A percentile compares a stretch with the other conserved stretches of the same genome.
These are phyloP conservation scores for Schizochytrium sp. DNA, from an alignment of 108 stramenopile genomes.

Conservation along the genomic window DNA sequence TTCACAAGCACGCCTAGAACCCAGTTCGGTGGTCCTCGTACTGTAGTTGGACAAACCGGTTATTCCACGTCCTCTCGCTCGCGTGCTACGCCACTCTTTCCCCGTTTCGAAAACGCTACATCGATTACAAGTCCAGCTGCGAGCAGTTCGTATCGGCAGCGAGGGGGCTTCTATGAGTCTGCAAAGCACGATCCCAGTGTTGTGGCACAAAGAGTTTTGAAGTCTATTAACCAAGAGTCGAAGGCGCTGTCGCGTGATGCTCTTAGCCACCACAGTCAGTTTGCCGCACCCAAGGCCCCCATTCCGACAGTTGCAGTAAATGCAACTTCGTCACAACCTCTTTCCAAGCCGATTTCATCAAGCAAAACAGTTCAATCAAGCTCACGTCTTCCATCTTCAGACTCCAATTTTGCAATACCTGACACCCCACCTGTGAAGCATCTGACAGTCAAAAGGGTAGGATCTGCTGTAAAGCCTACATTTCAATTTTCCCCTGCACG, in stretches of 20 bases:
- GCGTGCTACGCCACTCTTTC: neutral
- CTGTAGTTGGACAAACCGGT: neutral
- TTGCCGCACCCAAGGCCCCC: too few relatives aligned
- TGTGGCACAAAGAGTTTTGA: neutral
- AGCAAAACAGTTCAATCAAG: neutral
- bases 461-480: neutral
- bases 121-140: neutral
- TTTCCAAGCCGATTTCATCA: neutral
- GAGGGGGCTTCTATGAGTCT: neutral
- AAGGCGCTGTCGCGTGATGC: neutral
- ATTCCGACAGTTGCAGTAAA: neutral
- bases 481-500: constrained; percentile 15
- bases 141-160: neutral
- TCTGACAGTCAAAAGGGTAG: neutral
- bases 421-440: constrained; percentile 26
- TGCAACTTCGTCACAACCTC: neutral
- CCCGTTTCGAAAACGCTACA: neutral
- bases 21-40: neutral
- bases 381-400: neutral
- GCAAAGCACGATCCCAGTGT: neutral
- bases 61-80: neutral
- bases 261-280: neutral
- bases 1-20: neutral
- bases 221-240: neutral
- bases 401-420: neutral